These are phyloP conservation scores for Taphrina deformans DNA, from an alignment of 1,139 yeast genomes.

Conservation along the genomic window DNA sequence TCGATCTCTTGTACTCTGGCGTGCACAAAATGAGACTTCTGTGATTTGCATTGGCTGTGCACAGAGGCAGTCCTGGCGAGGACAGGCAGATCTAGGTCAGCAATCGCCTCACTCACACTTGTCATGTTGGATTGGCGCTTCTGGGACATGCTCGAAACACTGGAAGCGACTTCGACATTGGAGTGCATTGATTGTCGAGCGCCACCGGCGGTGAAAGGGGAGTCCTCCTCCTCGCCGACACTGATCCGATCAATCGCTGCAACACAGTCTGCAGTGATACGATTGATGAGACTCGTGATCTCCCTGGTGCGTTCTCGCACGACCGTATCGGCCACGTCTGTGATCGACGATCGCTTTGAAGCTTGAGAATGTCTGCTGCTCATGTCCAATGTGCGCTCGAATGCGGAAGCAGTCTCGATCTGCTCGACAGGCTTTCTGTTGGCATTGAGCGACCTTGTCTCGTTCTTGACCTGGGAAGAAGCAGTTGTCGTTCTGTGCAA, in stretches of 20 bases:
- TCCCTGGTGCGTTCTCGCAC: slow-evolving; percentile 29
- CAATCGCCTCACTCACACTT: slow-evolving; percentile 3
- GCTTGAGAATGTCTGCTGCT: not conserved
- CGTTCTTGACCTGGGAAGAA: not conserved
- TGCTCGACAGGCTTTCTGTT: not conserved
- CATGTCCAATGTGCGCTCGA: not conserved
- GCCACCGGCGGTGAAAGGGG: slow-evolving; percentile 1
- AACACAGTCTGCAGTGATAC: slow-evolving; percentile 28
- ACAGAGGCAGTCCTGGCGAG: not conserved
- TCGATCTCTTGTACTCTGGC: not conserved
- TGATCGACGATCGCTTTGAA: slow-evolving; percentile 3
- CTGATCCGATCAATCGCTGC: slow-evolving; percentile 29
- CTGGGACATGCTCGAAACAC: not conserved
- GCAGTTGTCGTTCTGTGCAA: not conserved
- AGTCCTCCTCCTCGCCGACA: slow-evolving; percentile 11
- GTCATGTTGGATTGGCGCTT: slow-evolving; percentile 10
- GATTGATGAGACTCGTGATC: slow-evolving; percentile 19
- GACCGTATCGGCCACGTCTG: slow-evolving; percentile 21
- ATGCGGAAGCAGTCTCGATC: slow-evolving; percentile 4
- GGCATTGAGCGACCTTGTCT: not conserved
- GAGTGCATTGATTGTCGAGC: not conserved
- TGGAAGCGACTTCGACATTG: not conserved
- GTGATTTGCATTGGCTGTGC: not conserved
- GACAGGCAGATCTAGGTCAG: not conserved
- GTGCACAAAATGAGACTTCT: not conserved